Conservation (phyloP, 257 asterid species). For the Jaltomata sinuosa region DNA sequence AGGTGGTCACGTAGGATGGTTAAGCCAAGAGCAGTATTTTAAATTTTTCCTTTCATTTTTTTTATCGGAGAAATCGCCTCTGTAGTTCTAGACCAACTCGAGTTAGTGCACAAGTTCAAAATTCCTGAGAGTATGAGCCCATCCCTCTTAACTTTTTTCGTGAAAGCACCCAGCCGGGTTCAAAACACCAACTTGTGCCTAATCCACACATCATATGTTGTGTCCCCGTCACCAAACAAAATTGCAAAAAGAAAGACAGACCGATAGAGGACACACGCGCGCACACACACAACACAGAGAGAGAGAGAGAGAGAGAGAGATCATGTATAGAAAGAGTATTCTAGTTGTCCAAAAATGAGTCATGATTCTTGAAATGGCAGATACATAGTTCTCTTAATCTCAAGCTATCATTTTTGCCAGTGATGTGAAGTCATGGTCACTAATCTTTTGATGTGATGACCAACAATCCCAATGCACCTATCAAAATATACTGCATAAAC, state of each 20-base stretch:
- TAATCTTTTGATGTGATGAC: slow-evolving; percentile 92
- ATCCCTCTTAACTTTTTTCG: no score
- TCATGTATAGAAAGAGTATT: not conserved
- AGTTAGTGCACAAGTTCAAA: no score
- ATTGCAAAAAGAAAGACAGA: not conserved
- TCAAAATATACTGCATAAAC: slow-evolving; percentile 69
- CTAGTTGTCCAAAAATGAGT: not conserved
- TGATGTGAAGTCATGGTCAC: not conserved
- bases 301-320: not conserved
- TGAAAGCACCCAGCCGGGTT: no score
- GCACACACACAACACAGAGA: not conserved
- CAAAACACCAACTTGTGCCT: no score
- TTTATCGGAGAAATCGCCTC: no score
- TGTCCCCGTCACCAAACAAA: not conserved
- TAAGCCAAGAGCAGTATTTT: no score
- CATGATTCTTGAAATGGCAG: not conserved
- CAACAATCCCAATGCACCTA: slow-evolving; percentile 86
- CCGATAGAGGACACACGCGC: no score
- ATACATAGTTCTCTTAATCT: not conserved
- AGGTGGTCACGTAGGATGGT: no score
- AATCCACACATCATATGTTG: not conserved
- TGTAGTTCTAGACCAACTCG: no score
- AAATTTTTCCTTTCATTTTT: no score
- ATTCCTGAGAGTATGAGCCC: no score
- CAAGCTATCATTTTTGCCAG: not conserved